phyloP scores from a whole-genome alignment of 2,329 filamentous ascomycete genomes.

The Penicillium hesseltinei region DNA sequence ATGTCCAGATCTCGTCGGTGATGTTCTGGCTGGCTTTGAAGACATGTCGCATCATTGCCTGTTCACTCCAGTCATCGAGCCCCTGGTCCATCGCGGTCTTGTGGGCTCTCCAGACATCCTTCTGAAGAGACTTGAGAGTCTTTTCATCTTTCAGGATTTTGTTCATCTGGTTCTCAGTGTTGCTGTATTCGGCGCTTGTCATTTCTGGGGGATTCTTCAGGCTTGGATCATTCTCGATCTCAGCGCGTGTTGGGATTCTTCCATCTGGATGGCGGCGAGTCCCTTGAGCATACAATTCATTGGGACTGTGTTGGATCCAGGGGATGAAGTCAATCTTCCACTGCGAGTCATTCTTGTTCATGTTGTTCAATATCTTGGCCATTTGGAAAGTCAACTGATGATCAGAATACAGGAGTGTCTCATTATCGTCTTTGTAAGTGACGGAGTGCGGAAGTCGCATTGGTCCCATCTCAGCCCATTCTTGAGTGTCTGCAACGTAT shows the following conservation, averaged over 20 bases:
- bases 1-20: constrained; percentile 37
- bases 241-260: constrained; percentile 24
- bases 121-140: constrained; percentile 23
- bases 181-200: constrained; percentile 11
- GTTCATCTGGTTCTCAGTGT: constrained; percentile 17
- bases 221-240: constrained; percentile 19
- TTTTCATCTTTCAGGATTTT: constrained; percentile 16
- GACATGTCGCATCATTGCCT: constrained; percentile 32
- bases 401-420: constrained; percentile 23
- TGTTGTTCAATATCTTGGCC: constrained; percentile 22
- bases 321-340: constrained; percentile 30
- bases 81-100: constrained; percentile 24
- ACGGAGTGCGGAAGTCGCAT: constrained; percentile 28
- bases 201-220: constrained; percentile 17
- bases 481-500: constrained; percentile 35
- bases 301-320: constrained; percentile 27
- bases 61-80: constrained; percentile 28
- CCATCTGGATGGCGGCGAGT: constrained; percentile 25
- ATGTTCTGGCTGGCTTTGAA: constrained; percentile 38
- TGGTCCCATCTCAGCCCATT: constrained; percentile 32
- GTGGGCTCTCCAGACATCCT: constrained; percentile 24
- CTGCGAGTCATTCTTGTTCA: constrained; percentile 23
- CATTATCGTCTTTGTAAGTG: constrained; percentile 21
- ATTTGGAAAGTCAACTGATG: constrained; percentile 28
- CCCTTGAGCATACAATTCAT: constrained; percentile 28